A percentile compares a stretch with the other conserved stretches of the same genome.
phyloP scores from a whole-genome alignment of 495 filamentous ascomycete genomes.

The Baudoinia panamericana region DNA sequence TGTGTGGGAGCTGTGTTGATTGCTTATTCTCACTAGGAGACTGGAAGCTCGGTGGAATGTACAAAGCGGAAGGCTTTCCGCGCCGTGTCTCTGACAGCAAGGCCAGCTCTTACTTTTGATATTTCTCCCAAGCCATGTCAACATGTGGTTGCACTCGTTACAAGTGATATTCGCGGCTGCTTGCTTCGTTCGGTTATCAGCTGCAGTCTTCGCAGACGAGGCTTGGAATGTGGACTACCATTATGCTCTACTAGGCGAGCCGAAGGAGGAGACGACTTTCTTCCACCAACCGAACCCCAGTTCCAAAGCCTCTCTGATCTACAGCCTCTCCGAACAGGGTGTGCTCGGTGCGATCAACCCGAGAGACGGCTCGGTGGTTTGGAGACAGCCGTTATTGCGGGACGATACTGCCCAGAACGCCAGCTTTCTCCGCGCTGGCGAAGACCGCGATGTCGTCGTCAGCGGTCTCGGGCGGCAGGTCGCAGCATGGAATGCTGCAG shows the following conservation, averaged over 20 bases:
- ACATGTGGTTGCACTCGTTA: too few species aligned
- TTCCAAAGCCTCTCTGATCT: slow-evolving; percentile 79
- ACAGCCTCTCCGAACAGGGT: slow-evolving; percentile 70
- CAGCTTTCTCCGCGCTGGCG: slow-evolving; percentile 54
- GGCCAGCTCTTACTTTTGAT: too few species aligned
- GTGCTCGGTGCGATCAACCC: slow-evolving; percentile 84
- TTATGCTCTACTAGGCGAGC: slow-evolving; percentile 71
- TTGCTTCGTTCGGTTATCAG: slow-evolving; percentile 25
- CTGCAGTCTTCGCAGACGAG: slow-evolving; percentile 78
- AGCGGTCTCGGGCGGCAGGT: slow-evolving; percentile 55
- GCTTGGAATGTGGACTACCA: slow-evolving; percentile 90
- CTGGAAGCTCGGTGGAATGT: too few species aligned
- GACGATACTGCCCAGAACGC: slow-evolving; percentile 9
- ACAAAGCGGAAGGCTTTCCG: too few species aligned
- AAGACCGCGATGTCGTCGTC: slow-evolving; percentile 59
- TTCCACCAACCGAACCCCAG: slow-evolving; percentile 74
- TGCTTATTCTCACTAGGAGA: too few species aligned
- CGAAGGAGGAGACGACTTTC: slow-evolving; percentile 73
- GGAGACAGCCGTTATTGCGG: slow-evolving; percentile 59
- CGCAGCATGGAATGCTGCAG: slow-evolving; percentile 70
- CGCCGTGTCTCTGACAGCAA: too few species aligned
- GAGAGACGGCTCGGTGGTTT: slow-evolving; percentile 67
- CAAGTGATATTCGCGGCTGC: slow-evolving; percentile 5
- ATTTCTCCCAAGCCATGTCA: too few species aligned
- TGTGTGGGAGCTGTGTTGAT: too few species aligned